Base-by-base conservation (phyloP, 1,284 basidiomycete genomes). In the Waitea zeae region DNA sequence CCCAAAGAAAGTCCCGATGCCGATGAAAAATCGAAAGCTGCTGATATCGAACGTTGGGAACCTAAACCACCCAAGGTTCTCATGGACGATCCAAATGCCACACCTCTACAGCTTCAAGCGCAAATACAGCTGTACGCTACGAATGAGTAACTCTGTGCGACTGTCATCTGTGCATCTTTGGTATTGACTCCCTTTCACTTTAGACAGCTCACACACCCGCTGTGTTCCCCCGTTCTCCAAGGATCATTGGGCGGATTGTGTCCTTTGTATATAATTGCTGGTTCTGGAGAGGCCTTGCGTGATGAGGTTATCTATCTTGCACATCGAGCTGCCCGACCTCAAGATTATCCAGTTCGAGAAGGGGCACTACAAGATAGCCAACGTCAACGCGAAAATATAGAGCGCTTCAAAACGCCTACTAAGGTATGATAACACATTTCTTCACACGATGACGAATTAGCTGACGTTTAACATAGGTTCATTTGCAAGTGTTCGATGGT, bases 41-140 rank as follows among this genome's bases (percentile, higher is more conserved):
- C 24, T 26, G 24, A 26, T n/a, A n/a, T 9, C 9, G 24, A 26
- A 26, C 24, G 24, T 26, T 66, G 61, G 62, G 63, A 70, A 41
- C 67, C 70, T 1, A 66, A 64, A 40, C 68, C 69, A 3, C 67
- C 69, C 2, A 70, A 69, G 44, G 62, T 74, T 2, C 50, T 69
- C 19, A 73, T 72, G 68, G 51, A 65, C 13, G 52, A 70, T 48
- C 56, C 62, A 0, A 44, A 58, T 12, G 51, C 52, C 3, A 46
- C 49, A 1, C 67, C 69, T 2, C 46, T 71, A 27, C 67, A 73
- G 41, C 39, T 73, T 20, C 57, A 52, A 14, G 61, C 67, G 0
- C 84, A 90, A 46, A 84, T 88, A 19, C 86, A 90, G 50, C 57
- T 82, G 6, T 88, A 89, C 52, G 81, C 82, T 0, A 76, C 78